phyloP scores from a whole-genome alignment of 2,329 filamentous ascomycete species.

The Camptophora hylomeconis region DNA sequence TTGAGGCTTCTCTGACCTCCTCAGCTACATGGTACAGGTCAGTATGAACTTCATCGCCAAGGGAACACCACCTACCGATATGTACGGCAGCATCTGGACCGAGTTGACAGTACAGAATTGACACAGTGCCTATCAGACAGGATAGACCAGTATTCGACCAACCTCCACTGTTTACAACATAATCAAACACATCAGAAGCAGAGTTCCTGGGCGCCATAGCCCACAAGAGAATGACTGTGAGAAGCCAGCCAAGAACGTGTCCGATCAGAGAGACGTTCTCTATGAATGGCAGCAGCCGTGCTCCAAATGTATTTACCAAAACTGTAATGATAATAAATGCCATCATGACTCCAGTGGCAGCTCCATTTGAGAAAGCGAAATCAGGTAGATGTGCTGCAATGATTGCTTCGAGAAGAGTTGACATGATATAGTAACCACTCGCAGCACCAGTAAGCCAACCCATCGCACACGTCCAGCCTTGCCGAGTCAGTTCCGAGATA shows the following conservation, averaged over 20 bases:
- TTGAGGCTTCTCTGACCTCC: conserved; percentile 26
- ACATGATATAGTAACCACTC: background rate
- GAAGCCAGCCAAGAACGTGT: conserved; percentile 20
- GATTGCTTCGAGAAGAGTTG: background rate
- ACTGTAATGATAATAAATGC: conserved; percentile 15
- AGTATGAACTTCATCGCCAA: too few species aligned
- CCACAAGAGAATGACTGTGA: conserved; percentile 18
- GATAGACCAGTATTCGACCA: conserved; percentile 26
- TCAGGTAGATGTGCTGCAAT: background rate
- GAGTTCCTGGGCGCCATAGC: conserved; percentile 27
- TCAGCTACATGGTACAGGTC: too few species aligned
- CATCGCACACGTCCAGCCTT: conserved; percentile 18
- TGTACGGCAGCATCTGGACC: conserved; percentile 21
- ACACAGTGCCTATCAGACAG: conserved; percentile 25
- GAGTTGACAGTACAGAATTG: background rate
- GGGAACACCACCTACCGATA: too few species aligned
- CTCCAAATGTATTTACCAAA: conserved; percentile 18
- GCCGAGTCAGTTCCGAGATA: background rate
- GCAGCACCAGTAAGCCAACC: too few species aligned
- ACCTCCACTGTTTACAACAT: conserved; percentile 24
- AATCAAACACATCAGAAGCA: conserved; percentile 22
- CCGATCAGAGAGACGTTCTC: conserved; percentile 18
- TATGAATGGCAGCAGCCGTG: conserved; percentile 19
- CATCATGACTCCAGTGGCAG: conserved; percentile 17
- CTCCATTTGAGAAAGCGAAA: conserved; percentile 14